Base-by-base conservation (phyloP, 73 alveolate genomes). In the Breviolum minutum region DNA sequence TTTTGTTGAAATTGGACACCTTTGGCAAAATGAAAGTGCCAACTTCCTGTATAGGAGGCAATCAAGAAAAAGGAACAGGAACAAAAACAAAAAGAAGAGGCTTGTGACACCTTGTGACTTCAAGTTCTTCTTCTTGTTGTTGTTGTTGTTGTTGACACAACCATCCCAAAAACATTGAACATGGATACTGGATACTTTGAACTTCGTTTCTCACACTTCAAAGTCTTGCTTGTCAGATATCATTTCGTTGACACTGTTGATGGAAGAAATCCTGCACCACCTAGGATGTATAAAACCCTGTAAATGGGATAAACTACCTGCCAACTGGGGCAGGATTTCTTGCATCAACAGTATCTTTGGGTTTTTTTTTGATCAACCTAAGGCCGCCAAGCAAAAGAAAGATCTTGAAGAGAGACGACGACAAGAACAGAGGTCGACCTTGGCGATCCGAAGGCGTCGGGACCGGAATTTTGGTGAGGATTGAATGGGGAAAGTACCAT, bases 361-460 rank as follows among this genome's bases (percentile, higher is more conserved):
- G n/a, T n/a, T 54, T n/a, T 40, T 40, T 40, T 40, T 40, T 40
- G 54, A 3, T 40, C 54, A 40, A 40, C 54, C 54, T 17, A 54
- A 92, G 98, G 98, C 98, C 61, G 98, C 98, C 30, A 92, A 92
- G 60, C 98, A 92, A 63, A 92, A 92, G 66, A 92, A 92, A 66
- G 98, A 92, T 17, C 62, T 92, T 11, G 98, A 92, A 84, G 98
- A 92, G 80, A 92, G 73, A 66, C 86, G 98, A 26, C 26, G 98
- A 61, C 98, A 92, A 63, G 98, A 92, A 80, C 98, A 92, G 74
- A 92, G 98, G 81, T 92, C 98, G 9, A 92, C 98, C 32, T 68
- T 92, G 91, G 98, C 98, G 68, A 92, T 92, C 74, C 74, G 98
- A 92, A 92, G 98, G 98, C 95, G n/a, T n/a, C 77, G 27, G 20